phyloP scores from a whole-genome alignment of 2,329 filamentous ascomycete genomes.

The Pseudonectria buxi region DNA sequence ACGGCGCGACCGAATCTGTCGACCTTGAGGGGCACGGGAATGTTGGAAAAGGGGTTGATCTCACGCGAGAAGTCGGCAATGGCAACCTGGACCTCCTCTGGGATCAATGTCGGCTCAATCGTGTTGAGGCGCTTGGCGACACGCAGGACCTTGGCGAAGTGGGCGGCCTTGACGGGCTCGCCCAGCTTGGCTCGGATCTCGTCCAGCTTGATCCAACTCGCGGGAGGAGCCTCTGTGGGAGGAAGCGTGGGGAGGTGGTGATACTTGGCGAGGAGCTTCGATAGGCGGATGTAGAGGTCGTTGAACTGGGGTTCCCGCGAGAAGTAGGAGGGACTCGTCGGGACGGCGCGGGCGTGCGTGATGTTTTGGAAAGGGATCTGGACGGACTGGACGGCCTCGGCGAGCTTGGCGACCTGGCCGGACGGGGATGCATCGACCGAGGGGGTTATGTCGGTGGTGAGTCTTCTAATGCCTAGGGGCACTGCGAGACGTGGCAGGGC shows the following conservation, averaged over 20 bases:
- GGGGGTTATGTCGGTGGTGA: constrained; percentile 18
- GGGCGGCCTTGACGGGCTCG: constrained; percentile 66
- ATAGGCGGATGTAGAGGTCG: constrained; percentile 71
- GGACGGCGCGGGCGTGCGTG: constrained; percentile 64
- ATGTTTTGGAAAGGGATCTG: constrained; percentile 26
- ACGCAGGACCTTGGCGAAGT: constrained; percentile 70
- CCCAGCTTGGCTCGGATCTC: constrained; percentile 68
- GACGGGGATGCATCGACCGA: constrained; percentile 6
- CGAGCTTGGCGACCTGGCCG: constrained; percentile 8
- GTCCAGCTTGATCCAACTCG: constrained; percentile 73
- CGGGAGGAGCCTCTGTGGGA: constrained; percentile 58
- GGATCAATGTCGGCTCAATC: constrained; percentile 74
- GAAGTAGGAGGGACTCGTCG: constrained; percentile 90
- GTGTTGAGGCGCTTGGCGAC: constrained; percentile 75
- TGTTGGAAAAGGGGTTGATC: constrained; percentile 63
- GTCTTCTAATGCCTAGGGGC: constrained; percentile 21
- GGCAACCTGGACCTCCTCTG: constrained; percentile 58
- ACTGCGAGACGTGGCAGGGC: constrained; percentile 16
- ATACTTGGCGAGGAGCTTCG: constrained; percentile 65
- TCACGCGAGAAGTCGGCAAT: constrained; percentile 67
- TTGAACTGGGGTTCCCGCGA: constrained; percentile 78
- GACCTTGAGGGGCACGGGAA: constrained; percentile 55
- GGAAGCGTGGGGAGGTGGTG: constrained; percentile 64
- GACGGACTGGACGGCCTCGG: constrained; percentile 13
- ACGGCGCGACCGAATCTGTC: constrained; percentile 73